These are phyloP conservation scores for Trametopsis cervina DNA, from an alignment of 768 basidiomycete species.

Conservation along the genomic window DNA sequence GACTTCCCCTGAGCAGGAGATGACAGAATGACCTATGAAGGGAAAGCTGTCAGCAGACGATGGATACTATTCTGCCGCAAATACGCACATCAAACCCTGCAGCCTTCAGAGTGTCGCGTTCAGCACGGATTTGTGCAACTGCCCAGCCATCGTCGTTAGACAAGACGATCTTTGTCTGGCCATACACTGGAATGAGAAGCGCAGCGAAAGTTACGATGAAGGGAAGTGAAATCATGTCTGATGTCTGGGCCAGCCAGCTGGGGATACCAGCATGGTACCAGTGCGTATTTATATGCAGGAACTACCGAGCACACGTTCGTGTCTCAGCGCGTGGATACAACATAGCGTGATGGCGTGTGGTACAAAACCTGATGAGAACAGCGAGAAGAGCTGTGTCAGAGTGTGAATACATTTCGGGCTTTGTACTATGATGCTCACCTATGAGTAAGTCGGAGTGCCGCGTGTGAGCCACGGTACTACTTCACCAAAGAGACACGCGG, in stretches of 20 bases:
- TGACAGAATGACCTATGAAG: conserved; percentile 36
- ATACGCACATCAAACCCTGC: conserved; percentile 33
- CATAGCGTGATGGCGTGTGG: no score
- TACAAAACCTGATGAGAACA: no score
- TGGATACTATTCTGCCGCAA: neutral
- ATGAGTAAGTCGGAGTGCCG: no score
- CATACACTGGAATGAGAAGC: neutral
- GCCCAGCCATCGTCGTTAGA: conserved; percentile 39
- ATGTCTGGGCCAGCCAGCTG: no score
- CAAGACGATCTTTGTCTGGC: conserved; percentile 19
- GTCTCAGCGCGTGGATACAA: no score
- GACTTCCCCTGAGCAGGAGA: conserved; percentile 40
- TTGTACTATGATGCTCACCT: no score
- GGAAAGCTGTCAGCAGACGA: neutral
- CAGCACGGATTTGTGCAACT: conserved; percentile 36
- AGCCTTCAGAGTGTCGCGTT: conserved; percentile 30
- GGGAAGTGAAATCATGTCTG: neutral
- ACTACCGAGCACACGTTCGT: neutral
- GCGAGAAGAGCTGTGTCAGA: no score
- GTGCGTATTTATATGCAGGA: neutral
- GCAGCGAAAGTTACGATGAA: neutral
- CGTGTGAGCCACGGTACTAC: no score
- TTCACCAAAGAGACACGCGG: no score
- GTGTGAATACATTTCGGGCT: no score
- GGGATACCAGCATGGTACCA: no score